These are phyloP conservation scores for Pseudocercospora musae DNA, from an alignment of 2,329 filamentous ascomycete species.

Conservation along the genomic window DNA sequence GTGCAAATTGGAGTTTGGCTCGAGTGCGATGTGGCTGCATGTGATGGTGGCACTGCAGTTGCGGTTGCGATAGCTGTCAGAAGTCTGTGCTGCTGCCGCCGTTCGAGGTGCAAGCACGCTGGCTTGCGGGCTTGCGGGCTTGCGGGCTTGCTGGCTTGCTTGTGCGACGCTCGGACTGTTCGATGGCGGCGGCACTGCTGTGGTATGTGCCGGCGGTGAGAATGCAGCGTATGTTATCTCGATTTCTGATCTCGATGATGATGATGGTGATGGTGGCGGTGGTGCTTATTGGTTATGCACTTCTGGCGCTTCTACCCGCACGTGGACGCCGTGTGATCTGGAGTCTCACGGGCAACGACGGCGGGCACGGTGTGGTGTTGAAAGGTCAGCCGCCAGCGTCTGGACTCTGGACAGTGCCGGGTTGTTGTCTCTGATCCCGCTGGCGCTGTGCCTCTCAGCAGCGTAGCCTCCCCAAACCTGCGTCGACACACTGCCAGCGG, in stretches of 20 bases:
- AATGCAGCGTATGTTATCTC: not conserved
- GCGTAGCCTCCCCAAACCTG: not conserved
- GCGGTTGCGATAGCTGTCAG: conserved; percentile 2
- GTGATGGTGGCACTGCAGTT: not conserved
- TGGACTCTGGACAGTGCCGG: no score
- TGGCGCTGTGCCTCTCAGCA: not conserved
- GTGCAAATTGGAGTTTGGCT: conserved; percentile 2
- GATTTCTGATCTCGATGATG: not conserved
- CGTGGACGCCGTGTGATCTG: not conserved
- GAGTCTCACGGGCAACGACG: not conserved
- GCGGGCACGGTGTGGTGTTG: not conserved
- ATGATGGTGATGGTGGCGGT: not conserved
- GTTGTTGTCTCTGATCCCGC: not conserved
- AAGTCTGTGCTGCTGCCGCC: conserved; percentile 1
- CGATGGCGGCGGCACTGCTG: not conserved
- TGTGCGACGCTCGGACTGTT: not conserved
- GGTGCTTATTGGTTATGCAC: not conserved
- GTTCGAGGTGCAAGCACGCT: not conserved
- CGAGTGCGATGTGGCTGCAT: conserved; percentile 8
- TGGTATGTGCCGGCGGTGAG: not conserved
- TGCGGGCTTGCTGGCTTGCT: not conserved
- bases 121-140: no score
- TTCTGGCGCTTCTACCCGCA: not conserved
- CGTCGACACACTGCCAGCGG: not conserved
- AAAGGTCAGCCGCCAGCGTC: conserved; percentile 3